Evolutionary conservation across 306 rosid genomes (phyloP), one percentile per base, ranked within the genome.

Genomic region (Acacia crassicarpa): DNA sequence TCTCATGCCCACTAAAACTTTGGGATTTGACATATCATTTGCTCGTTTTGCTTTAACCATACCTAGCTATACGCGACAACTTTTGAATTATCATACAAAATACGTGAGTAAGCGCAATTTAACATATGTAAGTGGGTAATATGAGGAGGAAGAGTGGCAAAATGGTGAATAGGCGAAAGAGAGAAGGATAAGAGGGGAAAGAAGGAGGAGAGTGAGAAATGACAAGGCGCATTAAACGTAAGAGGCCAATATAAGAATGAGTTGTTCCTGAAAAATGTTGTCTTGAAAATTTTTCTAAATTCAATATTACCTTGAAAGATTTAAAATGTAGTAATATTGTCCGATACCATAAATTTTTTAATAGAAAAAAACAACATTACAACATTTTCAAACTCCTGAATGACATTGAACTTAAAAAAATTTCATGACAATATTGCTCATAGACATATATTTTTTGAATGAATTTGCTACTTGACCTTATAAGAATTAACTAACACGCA

Each of bases 201-300:
- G 56, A 71, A 62, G 67, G 22, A 6, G 33, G 38, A 74, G 82
- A 86, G 93, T 92, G 97, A 83, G 75, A 78, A 83, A 80, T 88
- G 97, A 92, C 93, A 41, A 85, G 74, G 92, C 94, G 89, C 96
- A 91, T 38, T 78, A 53, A 62, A 46, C 9, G n/a, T 16, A 16
- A 48, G 48, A 68, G 8, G 35, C 12, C 25, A 13, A 41, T 67
- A 75, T 74, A 81, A 78, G 82, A 65, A 23, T 9, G 27, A 27
- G 27, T 27, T 27, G 27, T 27, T 27, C 27, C 1, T 27, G 27
- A 27, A 1, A 27, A 27, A 27, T 27, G 27, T 27, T 27, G 27
- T 1, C 1, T 27, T 27, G 1, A 27, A 27, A 27, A 1, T 27
- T 27, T 27, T 27, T 27, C 1, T 27, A 27, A 27, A 27, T 27